Evolutionary conservation across 257 asterid species (phyloP).

Genomic region (Linderniella brevidens): DNA sequence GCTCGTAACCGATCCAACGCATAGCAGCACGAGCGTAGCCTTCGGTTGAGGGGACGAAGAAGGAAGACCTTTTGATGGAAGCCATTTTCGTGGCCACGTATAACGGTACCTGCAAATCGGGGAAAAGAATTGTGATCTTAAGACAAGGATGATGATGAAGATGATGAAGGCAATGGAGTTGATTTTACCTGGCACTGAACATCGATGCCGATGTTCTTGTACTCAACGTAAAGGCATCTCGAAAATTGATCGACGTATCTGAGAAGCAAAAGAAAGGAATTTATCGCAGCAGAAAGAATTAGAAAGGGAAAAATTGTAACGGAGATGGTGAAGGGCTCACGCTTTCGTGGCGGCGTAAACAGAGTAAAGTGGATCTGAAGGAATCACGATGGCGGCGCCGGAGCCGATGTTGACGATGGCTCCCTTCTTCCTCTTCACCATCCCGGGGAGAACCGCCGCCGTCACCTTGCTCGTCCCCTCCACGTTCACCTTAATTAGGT

Average conservation of each 20-base stretch:
- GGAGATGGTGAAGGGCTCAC: constrained; percentile 26
- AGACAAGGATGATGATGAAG: too few species aligned
- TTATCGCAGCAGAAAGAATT: not conserved
- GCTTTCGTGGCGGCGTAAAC: constrained; percentile 98
- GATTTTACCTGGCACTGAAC: constrained; percentile 99
- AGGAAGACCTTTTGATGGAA: constrained; percentile 76
- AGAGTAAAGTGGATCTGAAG: constrained; percentile 89
- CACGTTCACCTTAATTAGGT: constrained; percentile 72
- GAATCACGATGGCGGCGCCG: constrained; percentile 77
- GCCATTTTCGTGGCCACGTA: constrained; percentile 98
- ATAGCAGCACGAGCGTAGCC: constrained; percentile 74
- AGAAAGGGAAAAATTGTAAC: not conserved
- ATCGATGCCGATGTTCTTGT: constrained; percentile 87
- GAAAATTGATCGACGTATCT: constrained; percentile 89
- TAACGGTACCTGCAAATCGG: constrained; percentile 49
- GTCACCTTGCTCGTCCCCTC: constrained; percentile 89
- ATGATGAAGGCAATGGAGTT: too few species aligned
- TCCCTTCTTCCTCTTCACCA: constrained; percentile 76
- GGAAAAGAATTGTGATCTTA: too few species aligned
- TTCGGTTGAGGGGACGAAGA: constrained; percentile 80
- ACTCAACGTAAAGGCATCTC: constrained; percentile 88
- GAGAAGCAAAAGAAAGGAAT: constrained; percentile 9
- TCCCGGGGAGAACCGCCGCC: constrained; percentile 68
- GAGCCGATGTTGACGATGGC: constrained; percentile 94
- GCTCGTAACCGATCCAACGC: constrained; percentile 80